Percentiles rank a stretch among this genome's conserved stretches.
Evolutionary conservation across 1,284 basidiomycete species (phyloP).

Genomic region (Cystobasidiaceae sp.): DNA sequence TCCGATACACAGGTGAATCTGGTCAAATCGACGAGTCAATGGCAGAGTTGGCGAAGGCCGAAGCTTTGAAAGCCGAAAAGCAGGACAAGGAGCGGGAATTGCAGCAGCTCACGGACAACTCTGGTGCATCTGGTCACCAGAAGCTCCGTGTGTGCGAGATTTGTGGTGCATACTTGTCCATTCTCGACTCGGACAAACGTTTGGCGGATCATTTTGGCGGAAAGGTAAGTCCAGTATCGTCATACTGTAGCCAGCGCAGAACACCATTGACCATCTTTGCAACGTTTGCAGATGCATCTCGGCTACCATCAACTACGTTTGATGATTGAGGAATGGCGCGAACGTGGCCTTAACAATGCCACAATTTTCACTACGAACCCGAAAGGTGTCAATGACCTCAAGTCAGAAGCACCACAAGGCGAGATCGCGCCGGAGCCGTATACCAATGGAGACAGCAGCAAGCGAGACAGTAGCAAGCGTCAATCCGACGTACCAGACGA

Average conservation of each 20-base stretch:
- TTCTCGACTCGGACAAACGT: constrained; percentile 96
- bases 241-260: neutral
- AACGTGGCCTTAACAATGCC: constrained; percentile 33
- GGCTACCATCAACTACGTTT: constrained; percentile 97
- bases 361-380: constrained; percentile 5
- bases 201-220: constrained; percentile 99
- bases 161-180: constrained; percentile 95
- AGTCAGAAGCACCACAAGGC: constrained; percentile 5
- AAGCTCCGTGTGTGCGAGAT: constrained; percentile 99
- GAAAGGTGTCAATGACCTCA: neutral
- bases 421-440: neutral
- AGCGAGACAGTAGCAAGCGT: neutral
- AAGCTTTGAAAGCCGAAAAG: constrained; percentile 95
- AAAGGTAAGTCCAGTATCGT: constrained; percentile 60
- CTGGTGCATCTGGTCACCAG: constrained; percentile 97
- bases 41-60: constrained; percentile 93
- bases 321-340: constrained; percentile 67
- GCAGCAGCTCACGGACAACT: constrained; percentile 93
- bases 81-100: constrained; percentile 94
- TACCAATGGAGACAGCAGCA: constrained; percentile 3
- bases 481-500: constrained; percentile 12
- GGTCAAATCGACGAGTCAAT: constrained; percentile 98
- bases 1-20: constrained; percentile 65
- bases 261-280: neutral
- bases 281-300: constrained; percentile 77